Evolutionary conservation across 1,284 basidiomycete genomes (phyloP).

Genomic region (Sanghuangporus baumii): DNA sequence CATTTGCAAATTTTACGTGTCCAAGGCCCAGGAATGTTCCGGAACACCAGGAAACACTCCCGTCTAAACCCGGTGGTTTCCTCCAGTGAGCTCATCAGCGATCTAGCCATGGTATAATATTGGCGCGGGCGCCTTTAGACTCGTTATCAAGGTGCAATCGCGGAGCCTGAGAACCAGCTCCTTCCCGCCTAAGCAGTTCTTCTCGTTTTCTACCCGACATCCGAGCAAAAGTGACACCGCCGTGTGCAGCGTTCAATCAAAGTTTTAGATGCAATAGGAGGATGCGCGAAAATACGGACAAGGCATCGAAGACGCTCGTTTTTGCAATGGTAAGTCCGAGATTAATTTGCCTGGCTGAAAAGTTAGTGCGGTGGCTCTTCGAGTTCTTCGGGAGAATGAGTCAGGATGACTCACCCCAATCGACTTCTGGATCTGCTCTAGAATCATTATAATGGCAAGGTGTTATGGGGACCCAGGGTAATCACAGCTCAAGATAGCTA

Average conservation of each 20-base stretch:
- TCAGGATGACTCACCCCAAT: neutral
- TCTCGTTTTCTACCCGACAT: neutral
- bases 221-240: neutral
- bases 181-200: neutral
- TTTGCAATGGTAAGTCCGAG: neutral
- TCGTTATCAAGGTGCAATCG: neutral
- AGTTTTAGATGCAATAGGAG: neutral
- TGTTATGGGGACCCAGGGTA: neutral
- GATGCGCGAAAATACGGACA: no score
- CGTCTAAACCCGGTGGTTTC: neutral
- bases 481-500: neutral
- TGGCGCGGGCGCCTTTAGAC: neutral
- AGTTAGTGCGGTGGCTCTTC: neutral
- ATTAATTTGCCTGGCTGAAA: neutral
- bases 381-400: slow-evolving; percentile 1
- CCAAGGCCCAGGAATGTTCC: neutral
- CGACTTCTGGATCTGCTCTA: neutral
- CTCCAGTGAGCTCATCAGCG: neutral
- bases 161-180: neutral
- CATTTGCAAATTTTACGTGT: neutral
- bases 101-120: no score
- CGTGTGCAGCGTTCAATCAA: neutral
- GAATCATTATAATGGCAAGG: neutral
- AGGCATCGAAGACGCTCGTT: neutral
- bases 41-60: neutral